Evolutionary conservation across 768 basidiomycete genomes (phyloP), one percentile per base, ranked within the genome.

Genomic region (Aureoboletus auriporus): DNA sequence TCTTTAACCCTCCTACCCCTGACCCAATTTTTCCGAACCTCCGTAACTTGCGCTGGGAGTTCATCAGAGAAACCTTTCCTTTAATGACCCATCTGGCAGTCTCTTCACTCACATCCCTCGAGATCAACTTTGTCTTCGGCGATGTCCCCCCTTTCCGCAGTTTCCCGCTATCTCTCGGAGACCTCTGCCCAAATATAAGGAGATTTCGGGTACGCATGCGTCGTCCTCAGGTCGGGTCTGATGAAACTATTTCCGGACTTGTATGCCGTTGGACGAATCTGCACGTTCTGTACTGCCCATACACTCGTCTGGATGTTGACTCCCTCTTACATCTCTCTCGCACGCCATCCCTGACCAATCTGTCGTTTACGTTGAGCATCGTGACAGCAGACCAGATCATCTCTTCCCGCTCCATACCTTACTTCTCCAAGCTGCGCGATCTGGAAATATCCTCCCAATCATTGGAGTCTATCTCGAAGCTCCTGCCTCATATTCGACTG

Each of bases 1-100:
- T 58, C n/a, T 41, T 55, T 16, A 37, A 60, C 20, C 57, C 57
- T 34, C 47, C 57, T 14, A 43, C 44, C 16, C 33, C 44, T 11
- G 57, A 45, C 7, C 57, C 57, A 27, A 20, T 58, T 35, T 58
- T 58, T 23, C 57, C 56, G 6, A 55, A 59, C 33, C 56, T 58
- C 27, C 57, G 56, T n/a, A 14, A 37, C 3, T n/a, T 58, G 41
- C 57, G 44, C n/a, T 58, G 56, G 56, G 57, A 58, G 20, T 58
- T 59, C 35, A 16, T 59, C 6, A 34, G 33, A 31, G 53, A 55
- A 23, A 47, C 56, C 0, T 58, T 58, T 20, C 48, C 52, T 6
- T 14, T 58, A 4, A 55, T 59, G 49, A 40, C 38, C 39, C 56
- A 58, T 16, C 26, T 58, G 4, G 47, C 57, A 2, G 57, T 51